Evolutionary conservation across 2,329 filamentous ascomycete genomes (phyloP), one percentile per base, ranked within the genome.

Genomic region (Ophiostoma perfectum): DNA sequence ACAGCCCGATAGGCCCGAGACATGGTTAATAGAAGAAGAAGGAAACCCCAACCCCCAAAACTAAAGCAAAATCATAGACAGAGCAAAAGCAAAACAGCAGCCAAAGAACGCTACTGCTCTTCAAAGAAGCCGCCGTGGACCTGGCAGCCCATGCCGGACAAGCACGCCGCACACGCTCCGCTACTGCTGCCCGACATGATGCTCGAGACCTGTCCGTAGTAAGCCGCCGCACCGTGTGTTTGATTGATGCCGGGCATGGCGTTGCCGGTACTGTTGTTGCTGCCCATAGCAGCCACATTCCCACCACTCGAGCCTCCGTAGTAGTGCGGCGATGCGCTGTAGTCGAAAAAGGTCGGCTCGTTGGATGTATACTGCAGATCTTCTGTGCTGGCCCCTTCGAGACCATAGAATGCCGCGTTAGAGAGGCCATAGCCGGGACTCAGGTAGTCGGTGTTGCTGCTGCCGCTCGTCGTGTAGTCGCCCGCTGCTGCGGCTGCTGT

Each of bases 111-210:
- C 16, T 1, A 8, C 66, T 67, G 67, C 42, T 68, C 67, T 1
- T 70, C 71, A 39, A 67, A 71, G 14, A 66, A 72, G 4, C 69
- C 27, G 27, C 27, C 70, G 58, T 72, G 71, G 2, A 71, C 14
- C 14, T 66, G 66, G 58, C 71, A 72, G 12, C 69, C 71, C 67
- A 72, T 18, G 14, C 71, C 71, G 1, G 71, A 70, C 63, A 71
- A 62, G 18, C 71, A 72, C 4, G 68, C 67, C 6, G 69, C 67
- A 12, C 71, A 72, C 5, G 66, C 14, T 2, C 55, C 27, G 2
- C 44, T 47, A 36, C 47, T 42, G 49, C 67, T 60, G 9, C 27
- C 18, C 8, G 49, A 42, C 5, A 65, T 16, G 1, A 68, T 41
- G 16, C 47, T 39, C 27, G 55, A 49, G 16, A 70, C 60, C n/a